These are phyloP conservation scores for Citrus mangshanensis DNA, from an alignment of 345 rosid species.

Conservation along the genomic window DNA sequence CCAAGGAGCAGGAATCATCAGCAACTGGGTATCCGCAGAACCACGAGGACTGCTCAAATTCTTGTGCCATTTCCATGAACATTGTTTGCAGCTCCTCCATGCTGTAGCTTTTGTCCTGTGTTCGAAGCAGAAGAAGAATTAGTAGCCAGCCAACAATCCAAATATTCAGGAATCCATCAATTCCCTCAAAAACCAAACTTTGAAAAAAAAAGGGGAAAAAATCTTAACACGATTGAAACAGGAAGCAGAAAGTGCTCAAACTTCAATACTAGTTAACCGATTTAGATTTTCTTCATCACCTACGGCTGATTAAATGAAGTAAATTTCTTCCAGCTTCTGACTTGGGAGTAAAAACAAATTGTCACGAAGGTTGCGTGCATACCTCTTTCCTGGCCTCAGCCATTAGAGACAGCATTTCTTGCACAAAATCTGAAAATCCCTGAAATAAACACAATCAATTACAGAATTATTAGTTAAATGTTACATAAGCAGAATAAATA, in stretches of 20 bases:
- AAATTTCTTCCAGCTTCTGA: not conserved
- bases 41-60: constrained; percentile 27
- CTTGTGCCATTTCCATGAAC: constrained; percentile 45
- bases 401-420: constrained; percentile 49
- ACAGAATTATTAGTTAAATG: not conserved
- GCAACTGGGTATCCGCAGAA: not conserved
- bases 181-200: not conserved
- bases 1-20: constrained; percentile 12
- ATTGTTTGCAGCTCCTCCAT: constrained; percentile 49
- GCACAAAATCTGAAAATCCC: constrained; percentile 53
- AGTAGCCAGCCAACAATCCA: too few relatives aligned
- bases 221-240: not conserved
- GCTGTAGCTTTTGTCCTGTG: constrained; percentile 38
- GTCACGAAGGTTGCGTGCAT: not conserved
- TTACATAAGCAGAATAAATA: not conserved
- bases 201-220: too few relatives aligned
- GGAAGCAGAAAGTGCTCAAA: not conserved
- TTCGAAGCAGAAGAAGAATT: not conserved
- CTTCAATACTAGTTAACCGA: not conserved
- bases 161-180: too few relatives aligned
- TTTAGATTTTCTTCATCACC: not conserved
- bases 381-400: constrained; percentile 44
- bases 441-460: constrained; percentile 6
- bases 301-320: not conserved
- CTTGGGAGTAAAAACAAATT: not conserved